Evolutionary conservation across 2,329 filamentous ascomycete genomes (phyloP).

Genomic region (Aureobasidium melanogenum): DNA sequence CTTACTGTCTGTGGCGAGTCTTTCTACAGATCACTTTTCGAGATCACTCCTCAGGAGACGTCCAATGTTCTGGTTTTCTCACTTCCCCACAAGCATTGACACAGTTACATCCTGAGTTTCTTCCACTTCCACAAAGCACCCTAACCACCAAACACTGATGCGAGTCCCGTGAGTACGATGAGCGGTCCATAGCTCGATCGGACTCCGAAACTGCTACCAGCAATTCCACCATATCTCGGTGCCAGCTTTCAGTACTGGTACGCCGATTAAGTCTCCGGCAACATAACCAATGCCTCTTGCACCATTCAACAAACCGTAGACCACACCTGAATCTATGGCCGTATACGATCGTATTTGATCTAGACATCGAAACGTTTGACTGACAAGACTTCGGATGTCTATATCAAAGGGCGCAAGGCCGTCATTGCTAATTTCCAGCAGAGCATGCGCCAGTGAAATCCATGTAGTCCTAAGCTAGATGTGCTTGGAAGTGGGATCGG

Average conservation of each 20-base stretch:
- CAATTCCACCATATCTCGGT: slow-evolving; percentile 2
- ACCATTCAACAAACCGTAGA: slow-evolving; percentile 49
- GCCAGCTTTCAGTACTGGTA: slow-evolving; percentile 36
- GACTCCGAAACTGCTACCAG: slow-evolving; percentile 31
- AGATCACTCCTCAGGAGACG: no score
- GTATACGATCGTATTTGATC: slow-evolving; percentile 41
- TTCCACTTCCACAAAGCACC: slow-evolving; percentile 35
- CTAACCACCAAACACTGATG: slow-evolving; percentile 42
- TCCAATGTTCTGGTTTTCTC: no score
- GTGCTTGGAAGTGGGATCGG: no score
- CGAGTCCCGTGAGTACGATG: slow-evolving; percentile 45
- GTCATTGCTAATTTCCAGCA: no score
- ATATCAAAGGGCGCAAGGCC: no score
- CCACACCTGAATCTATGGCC: slow-evolving; percentile 46
- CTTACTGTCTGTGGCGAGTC: no score
- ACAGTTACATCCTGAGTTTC: neutral
- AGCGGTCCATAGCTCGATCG: slow-evolving; percentile 42
- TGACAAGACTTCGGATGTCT: no score
- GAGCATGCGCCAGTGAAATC: no score
- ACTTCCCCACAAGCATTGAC: no score
- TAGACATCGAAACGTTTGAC: no score
- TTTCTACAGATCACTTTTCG: no score
- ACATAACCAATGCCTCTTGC: slow-evolving; percentile 56
- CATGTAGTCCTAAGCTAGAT: no score
- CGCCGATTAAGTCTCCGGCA: slow-evolving; percentile 37